A percentile compares a stretch with the other conserved stretches of the same genome.
Conservation (phyloP, 129 eudicot species). For the Deinandra increscens region DNA sequence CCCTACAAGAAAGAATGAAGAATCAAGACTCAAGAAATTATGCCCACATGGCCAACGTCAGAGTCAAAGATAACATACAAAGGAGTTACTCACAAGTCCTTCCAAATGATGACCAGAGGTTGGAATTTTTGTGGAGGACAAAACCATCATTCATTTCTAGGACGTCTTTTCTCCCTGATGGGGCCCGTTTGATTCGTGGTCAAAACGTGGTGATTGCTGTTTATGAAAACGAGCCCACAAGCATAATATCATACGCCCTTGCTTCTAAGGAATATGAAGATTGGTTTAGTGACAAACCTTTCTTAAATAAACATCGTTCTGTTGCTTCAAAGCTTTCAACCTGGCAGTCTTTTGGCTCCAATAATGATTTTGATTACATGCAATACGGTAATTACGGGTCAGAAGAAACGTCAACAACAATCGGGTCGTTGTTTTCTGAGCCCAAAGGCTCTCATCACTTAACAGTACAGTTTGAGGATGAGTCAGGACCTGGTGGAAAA, state of each 20-base stretch:
- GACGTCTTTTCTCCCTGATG: conserved; percentile 63
- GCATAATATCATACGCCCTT: conserved; percentile 80
- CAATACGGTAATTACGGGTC: conserved; percentile 60
- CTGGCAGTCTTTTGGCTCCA: conserved; percentile 85
- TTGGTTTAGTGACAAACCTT: conserved; percentile 50
- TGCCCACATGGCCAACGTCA: conserved; percentile 35
- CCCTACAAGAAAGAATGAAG: conserved; percentile 56
- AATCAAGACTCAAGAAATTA: conserved; percentile 30
- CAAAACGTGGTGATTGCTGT: conserved; percentile 62
- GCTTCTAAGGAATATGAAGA: conserved; percentile 70
- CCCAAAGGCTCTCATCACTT: conserved; percentile 69
- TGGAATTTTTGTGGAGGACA: conserved; percentile 30
- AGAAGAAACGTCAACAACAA: conserved; percentile 53
- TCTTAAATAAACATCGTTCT: conserved; percentile 38
- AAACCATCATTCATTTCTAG: conserved; percentile 54
- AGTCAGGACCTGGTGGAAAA: conserved; percentile 53
- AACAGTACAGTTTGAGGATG: conserved; percentile 71
- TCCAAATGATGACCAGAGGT: conserved; percentile 48
- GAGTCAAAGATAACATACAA: conserved; percentile 48
- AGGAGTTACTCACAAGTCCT: conserved; percentile 62
- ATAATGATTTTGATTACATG: conserved; percentile 59
- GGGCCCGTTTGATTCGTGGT: conserved; percentile 60
- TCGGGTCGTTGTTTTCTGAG: conserved; percentile 41
- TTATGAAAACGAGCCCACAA: conserved; percentile 89
- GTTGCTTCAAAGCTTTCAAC: conserved; percentile 56